phyloP scores from a whole-genome alignment of 768 basidiomycete genomes.

The Peribolospora kevripleyi region DNA sequence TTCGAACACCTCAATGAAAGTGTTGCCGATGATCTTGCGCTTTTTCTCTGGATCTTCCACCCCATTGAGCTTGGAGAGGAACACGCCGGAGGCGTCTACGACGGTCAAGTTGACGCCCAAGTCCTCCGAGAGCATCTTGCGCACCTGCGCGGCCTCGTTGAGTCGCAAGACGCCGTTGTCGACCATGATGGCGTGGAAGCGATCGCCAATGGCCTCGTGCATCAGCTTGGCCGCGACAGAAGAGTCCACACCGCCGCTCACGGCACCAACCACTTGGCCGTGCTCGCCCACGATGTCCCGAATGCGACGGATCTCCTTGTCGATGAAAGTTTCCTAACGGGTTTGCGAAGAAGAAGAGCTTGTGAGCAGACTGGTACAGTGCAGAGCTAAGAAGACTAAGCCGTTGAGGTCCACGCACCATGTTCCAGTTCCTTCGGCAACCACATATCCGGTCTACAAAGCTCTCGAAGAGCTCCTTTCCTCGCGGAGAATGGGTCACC shows the following conservation, averaged over 20 bases:
- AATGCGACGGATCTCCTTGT: conserved; percentile 83
- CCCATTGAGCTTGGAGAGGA: conserved; percentile 65
- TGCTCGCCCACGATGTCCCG: conserved; percentile 78
- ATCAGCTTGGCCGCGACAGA: conserved; percentile 96
- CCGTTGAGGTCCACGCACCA: conserved; percentile 30
- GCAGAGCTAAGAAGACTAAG: neutral
- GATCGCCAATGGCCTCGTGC: conserved; percentile 97
- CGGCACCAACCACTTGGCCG: conserved; percentile 92
- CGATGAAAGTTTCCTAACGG: conserved; percentile 76
- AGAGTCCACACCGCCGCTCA: conserved; percentile 91
- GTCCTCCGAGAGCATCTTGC: conserved; percentile 76
- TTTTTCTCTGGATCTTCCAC: conserved; percentile 92
- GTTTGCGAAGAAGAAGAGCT: neutral
- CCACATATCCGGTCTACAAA: conserved; percentile 69
- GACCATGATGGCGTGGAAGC: conserved; percentile 99
- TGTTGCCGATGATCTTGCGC: conserved; percentile 95
- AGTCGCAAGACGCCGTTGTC: conserved; percentile 90
- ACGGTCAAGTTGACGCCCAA: conserved; percentile 92
- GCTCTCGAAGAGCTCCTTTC: conserved; percentile 63
- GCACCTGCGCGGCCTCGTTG: conserved; percentile 71
- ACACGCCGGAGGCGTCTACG: conserved; percentile 80
- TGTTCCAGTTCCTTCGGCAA: conserved; percentile 68
- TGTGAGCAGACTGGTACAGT: neutral
- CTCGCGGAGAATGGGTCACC: conserved; percentile 77
- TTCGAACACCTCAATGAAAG: conserved; percentile 94